These are phyloP conservation scores for Camelina neglecta DNA, from an alignment of 345 rosid species.

Conservation along the genomic window DNA sequence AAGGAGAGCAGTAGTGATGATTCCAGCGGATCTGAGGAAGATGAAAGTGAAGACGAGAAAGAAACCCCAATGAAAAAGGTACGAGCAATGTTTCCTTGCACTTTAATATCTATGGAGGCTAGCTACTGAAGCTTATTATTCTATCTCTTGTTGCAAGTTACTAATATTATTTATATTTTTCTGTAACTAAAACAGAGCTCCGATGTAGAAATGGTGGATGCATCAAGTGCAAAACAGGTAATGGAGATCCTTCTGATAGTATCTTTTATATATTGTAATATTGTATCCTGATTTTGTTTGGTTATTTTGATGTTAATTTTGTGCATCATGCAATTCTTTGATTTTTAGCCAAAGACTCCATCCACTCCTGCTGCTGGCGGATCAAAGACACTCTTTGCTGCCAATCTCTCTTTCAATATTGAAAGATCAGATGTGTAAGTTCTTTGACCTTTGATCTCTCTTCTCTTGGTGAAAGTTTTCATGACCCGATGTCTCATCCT, in stretches of 20 bases:
- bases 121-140: not conserved
- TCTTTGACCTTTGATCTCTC: not conserved
- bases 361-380: conserved; percentile 55
- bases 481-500: not conserved
- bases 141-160: not conserved
- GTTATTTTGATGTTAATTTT: not conserved
- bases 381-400: conserved; percentile 70
- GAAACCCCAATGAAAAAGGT: conserved; percentile 60
- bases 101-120: not conserved
- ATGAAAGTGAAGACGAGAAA: conserved; percentile 63
- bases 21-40: conserved; percentile 51
- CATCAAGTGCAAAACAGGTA: conserved; percentile 36
- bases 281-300: not conserved
- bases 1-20: conserved; percentile 64
- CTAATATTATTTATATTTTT: not conserved
- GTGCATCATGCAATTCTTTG: not conserved
- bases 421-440: conserved; percentile 74
- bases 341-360: conserved; percentile 71
- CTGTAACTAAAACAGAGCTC: conserved; percentile 43
- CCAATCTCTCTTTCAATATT: conserved; percentile 65
- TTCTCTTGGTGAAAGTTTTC: too few species aligned
- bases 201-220: conserved; percentile 75
- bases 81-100: not conserved
- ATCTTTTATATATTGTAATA: not conserved
- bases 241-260: not conserved